Conservation (phyloP, 169 alveolate species). For the Besnoitia besnoiti region DNA sequence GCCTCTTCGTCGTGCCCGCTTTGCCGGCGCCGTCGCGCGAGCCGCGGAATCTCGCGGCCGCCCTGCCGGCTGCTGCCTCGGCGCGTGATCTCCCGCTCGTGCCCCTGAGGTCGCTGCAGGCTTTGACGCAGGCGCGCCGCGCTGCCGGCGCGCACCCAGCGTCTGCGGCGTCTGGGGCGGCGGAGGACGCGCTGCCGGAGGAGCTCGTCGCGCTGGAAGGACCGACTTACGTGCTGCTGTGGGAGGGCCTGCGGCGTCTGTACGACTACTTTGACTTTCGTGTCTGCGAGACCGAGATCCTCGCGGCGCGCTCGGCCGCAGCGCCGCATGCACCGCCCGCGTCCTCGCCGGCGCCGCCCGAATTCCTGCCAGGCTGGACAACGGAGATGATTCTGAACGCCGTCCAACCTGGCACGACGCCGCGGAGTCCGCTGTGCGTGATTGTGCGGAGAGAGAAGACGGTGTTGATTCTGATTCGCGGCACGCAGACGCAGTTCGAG, state of each 20-base stretch:
- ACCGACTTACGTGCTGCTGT: conserved; percentile 55
- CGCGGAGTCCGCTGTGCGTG: conserved; percentile 46
- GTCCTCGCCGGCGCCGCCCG: conserved; percentile 26
- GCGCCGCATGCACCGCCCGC: not conserved
- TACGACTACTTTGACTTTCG: conserved; percentile 56
- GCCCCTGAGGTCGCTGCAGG: not conserved
- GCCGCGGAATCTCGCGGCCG: too few species aligned
- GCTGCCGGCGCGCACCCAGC: too few species aligned
- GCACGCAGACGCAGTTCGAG: conserved; percentile 63
- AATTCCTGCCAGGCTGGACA: conserved; percentile 63
- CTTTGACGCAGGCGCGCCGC: too few species aligned
- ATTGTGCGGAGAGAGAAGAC: conserved; percentile 49
- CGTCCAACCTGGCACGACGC: conserved; percentile 55
- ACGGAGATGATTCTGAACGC: conserved; percentile 62
- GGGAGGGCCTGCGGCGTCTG: conserved; percentile 61
- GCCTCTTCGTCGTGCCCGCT: too few species aligned
- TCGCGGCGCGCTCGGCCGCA: not conserved
- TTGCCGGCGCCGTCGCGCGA: too few species aligned
- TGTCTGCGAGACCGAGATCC: conserved; percentile 43
- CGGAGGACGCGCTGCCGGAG: not conserved
- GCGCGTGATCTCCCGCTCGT: not conserved
- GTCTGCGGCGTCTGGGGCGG: too few species aligned
- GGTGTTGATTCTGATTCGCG: conserved; percentile 57
- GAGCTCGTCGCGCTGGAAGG: conserved; percentile 44
- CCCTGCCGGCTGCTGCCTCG: not conserved